Evolutionary conservation across 164 flowering plant genomes (phyloP), one percentile per base, ranked within the genome.

Genomic region (grape (Vitis vinifera)): DNA sequence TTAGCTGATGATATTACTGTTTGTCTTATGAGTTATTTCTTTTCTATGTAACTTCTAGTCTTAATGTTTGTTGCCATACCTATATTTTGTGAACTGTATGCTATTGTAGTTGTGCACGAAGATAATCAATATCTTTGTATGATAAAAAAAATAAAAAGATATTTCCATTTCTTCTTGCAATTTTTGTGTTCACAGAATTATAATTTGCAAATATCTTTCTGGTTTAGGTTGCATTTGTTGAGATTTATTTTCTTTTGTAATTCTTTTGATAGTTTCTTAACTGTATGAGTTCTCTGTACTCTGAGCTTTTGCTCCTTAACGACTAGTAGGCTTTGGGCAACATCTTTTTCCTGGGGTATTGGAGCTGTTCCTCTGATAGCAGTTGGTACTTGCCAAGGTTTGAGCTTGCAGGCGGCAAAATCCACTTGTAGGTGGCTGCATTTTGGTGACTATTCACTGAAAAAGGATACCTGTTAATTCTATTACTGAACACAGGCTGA

Each of bases 261-360:
- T 53, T 62, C 10, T 56, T 57, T 19, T 52, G 37, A 31, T n/a
- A 14, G 37, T 68, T 62, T 6, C 68, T 53, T 63, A 55, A n/a
- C 29, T 1, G 17, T 30, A 10, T 10, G 19, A 29, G 47, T 10
- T 58, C 49, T 27, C 29, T 68, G 16, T 50, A 23, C 9, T 2
- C 7, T 17, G 29, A 27, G 19, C 47, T 47, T 47, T 70, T 62
- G 55, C 68, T 83, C 88, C 85, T 85, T 85, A 70, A 85, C 84
- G 47, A 65, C 15, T 66, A 50, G 51, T 81, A 81, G 82, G 76
- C 62, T 77, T 55, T 62, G 37, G 69, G 47, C 60, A 62, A 31
- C 37, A 60, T 51, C 59, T 58, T 29, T 67, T 55, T 70, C 55
- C 66, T 65, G 62, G 75, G 71, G 30, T 75, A 65, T 61, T 69